These are phyloP conservation scores for Apodospora peruviana DNA, from an alignment of 495 filamentous ascomycete species.

Conservation along the genomic window DNA sequence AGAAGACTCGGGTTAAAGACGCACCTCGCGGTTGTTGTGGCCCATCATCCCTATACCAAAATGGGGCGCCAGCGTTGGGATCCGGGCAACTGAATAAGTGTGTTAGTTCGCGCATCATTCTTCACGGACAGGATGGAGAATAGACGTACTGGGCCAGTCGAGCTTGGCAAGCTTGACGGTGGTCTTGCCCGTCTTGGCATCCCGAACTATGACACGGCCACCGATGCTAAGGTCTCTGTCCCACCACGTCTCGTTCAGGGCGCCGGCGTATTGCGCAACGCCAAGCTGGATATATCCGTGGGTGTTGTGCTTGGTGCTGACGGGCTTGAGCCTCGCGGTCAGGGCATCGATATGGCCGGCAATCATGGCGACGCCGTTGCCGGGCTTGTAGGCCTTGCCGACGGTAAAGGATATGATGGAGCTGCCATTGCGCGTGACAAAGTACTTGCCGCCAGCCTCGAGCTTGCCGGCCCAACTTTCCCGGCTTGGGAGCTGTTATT, in stretches of 20 bases:
- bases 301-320: slow-evolving; percentile 71
- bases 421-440: slow-evolving; percentile 76
- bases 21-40: slow-evolving; percentile 67
- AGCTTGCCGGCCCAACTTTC: slow-evolving; percentile 73
- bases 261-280: slow-evolving; percentile 89
- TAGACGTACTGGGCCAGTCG: slow-evolving; percentile 65
- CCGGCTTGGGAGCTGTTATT: slow-evolving; percentile 65
- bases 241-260: slow-evolving; percentile 84
- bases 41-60: slow-evolving; percentile 78
- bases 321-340: slow-evolving; percentile 83
- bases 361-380: slow-evolving; percentile 74
- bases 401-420: slow-evolving; percentile 82
- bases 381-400: slow-evolving; percentile 74
- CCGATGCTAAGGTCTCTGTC: slow-evolving; percentile 88
- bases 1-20: background rate
- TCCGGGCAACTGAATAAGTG: slow-evolving; percentile 59
- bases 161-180: slow-evolving; percentile 79
- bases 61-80: slow-evolving; percentile 90
- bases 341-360: slow-evolving; percentile 92
- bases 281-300: slow-evolving; percentile 86
- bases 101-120: background rate
- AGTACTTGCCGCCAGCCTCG: slow-evolving; percentile 81
- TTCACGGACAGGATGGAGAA: background rate
- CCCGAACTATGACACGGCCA: slow-evolving; percentile 78
- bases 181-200: slow-evolving; percentile 69